Base-by-base conservation (phyloP, 805 yeast species). In the Myxozyma vanderwaltii region DNA sequence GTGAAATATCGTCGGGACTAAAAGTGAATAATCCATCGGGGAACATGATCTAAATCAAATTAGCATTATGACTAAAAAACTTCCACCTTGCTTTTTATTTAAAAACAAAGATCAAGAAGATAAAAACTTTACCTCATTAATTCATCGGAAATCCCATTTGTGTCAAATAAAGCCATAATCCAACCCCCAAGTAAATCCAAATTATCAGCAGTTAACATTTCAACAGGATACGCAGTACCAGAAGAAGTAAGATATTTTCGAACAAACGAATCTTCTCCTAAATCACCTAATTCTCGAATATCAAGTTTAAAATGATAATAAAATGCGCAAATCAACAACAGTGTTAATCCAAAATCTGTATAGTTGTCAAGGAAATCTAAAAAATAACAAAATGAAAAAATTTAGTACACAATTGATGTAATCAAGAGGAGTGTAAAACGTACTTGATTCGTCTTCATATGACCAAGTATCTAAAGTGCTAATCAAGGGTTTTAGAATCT, bases 71-170 rank as follows among this genome's bases (percentile, higher is more conserved):
- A 19, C 52, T 35, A 44, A 31, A 21, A 5, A 3, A n/a, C 13
- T 27, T 13, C 15, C 23, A n/a, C 39, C 0, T 19, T 21, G 31
- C 23, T 39, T 17, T 10, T 12, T 39, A 8, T 23, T 13, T n/a
- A n/a, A n/a, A n/a, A n/a, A n/a, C 43, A 12, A 17, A 17, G 2
- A 15, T 17, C 2, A 39, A 17, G 19, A 39, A 39, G 19, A 5
- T 8, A 41, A 77, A 27, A n/a, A n/a, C 4, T 39, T 29, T 46
- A 46, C 65, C 85, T 81, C 68, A 91, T 82, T 61, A 91, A 74
- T 45, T 88, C 91, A 72, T 92, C 97, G 0, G 96, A 86, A 38
- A 91, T 82, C 2, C 97, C 96, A 39, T 86, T 86, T 33, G 88
- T 81, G 62, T 89, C 91, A 72, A 88, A 91, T 41, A 92, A 72